These are phyloP conservation scores for Flaveria sonorensis DNA, from an alignment of 129 eudicot species.

Conservation along the genomic window DNA sequence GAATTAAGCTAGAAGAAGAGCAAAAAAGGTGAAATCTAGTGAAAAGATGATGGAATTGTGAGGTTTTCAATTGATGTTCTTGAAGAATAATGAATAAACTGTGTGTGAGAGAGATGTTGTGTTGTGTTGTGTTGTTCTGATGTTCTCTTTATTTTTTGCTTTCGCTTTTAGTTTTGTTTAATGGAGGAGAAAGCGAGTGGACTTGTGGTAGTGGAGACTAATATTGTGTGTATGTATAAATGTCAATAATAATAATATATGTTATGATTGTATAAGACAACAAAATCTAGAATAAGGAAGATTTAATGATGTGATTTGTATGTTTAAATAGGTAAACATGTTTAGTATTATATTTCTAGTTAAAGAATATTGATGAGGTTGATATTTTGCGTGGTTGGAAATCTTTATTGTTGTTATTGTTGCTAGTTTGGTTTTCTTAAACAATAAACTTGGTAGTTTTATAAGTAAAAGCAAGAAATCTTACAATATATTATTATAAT, in stretches of 20 bases:
- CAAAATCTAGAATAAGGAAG: background rate
- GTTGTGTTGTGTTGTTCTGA: too few relatives aligned
- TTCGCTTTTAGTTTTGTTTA: conserved; percentile 31
- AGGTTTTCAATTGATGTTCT: conserved; percentile 56
- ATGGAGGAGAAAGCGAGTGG: conserved; percentile 35
- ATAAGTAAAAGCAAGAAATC: too few relatives aligned
- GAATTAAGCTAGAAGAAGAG: conserved; percentile 14
- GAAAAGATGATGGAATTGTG: conserved; percentile 34
- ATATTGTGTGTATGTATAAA: background rate
- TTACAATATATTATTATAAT: too few relatives aligned
- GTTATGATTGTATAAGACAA: background rate
- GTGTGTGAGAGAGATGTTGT: conserved; percentile 36
- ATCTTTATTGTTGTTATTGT: too few relatives aligned
- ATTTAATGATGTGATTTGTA: too few relatives aligned
- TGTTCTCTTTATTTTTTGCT: background rate
- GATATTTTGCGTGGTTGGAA: too few relatives aligned
- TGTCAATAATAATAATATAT: background rate
- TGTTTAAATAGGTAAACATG: too few relatives aligned
- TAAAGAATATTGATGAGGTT: too few relatives aligned
- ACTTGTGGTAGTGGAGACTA: conserved; percentile 30
- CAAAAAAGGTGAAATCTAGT: conserved; percentile 20
- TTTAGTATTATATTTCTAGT: too few relatives aligned
- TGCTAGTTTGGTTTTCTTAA: too few relatives aligned
- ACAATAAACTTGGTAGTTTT: too few relatives aligned
- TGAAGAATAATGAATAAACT: conserved; percentile 28